Evolutionary conservation across 345 rosid species (phyloP).

Genomic region (Tarenaya hassleriana): DNA sequence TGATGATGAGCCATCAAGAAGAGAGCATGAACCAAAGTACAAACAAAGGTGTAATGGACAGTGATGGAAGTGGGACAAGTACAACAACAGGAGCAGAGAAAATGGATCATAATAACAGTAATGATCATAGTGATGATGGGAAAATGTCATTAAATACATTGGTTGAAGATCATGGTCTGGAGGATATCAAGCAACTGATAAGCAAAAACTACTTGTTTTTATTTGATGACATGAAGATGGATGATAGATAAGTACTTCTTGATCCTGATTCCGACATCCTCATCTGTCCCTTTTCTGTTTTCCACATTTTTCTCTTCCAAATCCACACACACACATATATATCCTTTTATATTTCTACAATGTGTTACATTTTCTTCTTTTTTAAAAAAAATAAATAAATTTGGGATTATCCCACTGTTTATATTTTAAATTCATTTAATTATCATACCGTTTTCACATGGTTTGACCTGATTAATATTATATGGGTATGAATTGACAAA

Average conservation of each 20-base stretch:
- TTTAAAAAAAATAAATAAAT: no score
- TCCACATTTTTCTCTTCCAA: no score
- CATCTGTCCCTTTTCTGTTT: no score
- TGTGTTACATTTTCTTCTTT: no score
- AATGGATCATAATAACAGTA: conserved; percentile 29
- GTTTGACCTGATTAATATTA: no score
- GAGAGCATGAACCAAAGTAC: conserved; percentile 34
- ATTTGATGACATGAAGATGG: conserved; percentile 57
- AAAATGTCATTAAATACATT: conserved; percentile 20
- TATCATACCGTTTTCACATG: no score
- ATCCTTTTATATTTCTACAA: no score
- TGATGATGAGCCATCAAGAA: conserved; percentile 30
- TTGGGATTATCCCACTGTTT: no score
- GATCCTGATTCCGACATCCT: conserved; percentile 36
- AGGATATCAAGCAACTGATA: conserved; percentile 72
- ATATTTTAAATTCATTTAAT: no score
- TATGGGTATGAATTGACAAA: no score
- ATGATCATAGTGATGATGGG: conserved; percentile 24
- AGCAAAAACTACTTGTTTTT: conserved; percentile 40
- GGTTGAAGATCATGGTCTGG: conserved; percentile 47
- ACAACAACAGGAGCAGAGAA: conserved; percentile 34
- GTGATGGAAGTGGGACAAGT: conserved; percentile 51
- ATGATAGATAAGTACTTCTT: conserved; percentile 37
- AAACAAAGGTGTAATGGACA: conserved; percentile 27
- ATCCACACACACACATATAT: no score